Conservation (phyloP, 2,329 filamentous ascomycete genomes). For the Claviceps quebecensis region DNA sequence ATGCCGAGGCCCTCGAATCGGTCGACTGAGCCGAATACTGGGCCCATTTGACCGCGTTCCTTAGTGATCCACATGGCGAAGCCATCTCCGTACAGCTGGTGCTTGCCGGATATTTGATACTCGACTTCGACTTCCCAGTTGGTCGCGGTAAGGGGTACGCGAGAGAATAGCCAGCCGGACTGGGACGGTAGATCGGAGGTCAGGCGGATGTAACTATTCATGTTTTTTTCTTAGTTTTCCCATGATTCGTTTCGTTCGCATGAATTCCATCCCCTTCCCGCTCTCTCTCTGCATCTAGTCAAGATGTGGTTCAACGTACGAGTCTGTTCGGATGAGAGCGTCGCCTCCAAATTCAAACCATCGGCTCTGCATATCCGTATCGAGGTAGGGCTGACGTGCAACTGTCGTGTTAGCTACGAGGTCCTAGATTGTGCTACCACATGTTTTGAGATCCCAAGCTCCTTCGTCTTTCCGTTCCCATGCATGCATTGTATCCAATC, state of each 20-base stretch:
- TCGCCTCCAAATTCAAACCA: conserved; percentile 99
- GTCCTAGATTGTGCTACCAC: background rate
- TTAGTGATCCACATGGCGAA: conserved; percentile 98
- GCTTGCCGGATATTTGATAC: conserved; percentile 82
- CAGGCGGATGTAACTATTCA: conserved; percentile 70
- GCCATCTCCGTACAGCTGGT: conserved; percentile 86
- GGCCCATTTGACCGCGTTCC: conserved; percentile 64
- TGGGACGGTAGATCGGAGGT: conserved; percentile 84
- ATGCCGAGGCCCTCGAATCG: conserved; percentile 87
- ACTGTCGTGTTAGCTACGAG: background rate
- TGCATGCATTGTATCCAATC: background rate
- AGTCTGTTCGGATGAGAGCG: conserved; percentile 64
- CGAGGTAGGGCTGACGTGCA: conserved; percentile 66
- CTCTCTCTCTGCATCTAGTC: background rate
- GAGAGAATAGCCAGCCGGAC: conserved; percentile 84
- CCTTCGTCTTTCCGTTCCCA: background rate
- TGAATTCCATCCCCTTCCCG: background rate
- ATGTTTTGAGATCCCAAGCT: background rate
- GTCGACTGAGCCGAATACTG: conserved; percentile 79
- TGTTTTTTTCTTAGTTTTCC: background rate
- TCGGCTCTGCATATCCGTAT: conserved; percentile 93
- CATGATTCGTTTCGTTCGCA: background rate
- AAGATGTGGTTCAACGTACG: conserved; percentile 31
- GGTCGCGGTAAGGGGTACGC: conserved; percentile 86
- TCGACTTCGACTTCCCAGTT: conserved; percentile 98